phyloP scores from a whole-genome alignment of 2,329 filamentous ascomycete species.

The Claviceps sp. region DNA sequence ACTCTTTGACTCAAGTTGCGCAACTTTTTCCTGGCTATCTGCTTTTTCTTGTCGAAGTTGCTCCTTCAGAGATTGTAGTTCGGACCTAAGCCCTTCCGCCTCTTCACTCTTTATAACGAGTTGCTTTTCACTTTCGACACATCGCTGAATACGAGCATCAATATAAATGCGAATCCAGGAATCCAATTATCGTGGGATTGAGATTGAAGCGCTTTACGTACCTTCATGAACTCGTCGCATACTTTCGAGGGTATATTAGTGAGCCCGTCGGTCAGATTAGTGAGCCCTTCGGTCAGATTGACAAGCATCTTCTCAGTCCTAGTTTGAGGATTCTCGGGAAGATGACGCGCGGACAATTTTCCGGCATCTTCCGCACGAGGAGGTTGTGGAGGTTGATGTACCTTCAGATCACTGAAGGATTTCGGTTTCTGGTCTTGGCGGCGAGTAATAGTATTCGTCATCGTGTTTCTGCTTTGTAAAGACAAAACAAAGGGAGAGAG shows the following conservation, averaged over 20 bases:
- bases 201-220: background rate
- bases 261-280: too few species aligned
- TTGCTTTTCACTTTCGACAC: background rate
- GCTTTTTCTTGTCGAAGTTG: background rate
- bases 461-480: too few species aligned
- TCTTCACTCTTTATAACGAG: background rate
- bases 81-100: accelerated
- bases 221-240: background rate
- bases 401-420: background rate
- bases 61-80: background rate
- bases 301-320: background rate
- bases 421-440: too few species aligned
- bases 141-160: background rate
- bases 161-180: background rate
- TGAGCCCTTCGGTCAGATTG: accelerated
- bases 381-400: background rate
- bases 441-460: accelerated
- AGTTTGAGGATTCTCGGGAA: background rate
- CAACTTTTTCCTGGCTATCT: background rate
- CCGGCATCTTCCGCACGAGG: background rate
- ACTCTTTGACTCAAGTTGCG: background rate
- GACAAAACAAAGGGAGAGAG: too few species aligned
- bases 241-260: background rate
- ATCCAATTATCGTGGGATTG: background rate
- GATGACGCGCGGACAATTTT: background rate